phyloP scores from a whole-genome alignment of 192 early-diverging fungal species.

The Backusella mclennaniae region DNA sequence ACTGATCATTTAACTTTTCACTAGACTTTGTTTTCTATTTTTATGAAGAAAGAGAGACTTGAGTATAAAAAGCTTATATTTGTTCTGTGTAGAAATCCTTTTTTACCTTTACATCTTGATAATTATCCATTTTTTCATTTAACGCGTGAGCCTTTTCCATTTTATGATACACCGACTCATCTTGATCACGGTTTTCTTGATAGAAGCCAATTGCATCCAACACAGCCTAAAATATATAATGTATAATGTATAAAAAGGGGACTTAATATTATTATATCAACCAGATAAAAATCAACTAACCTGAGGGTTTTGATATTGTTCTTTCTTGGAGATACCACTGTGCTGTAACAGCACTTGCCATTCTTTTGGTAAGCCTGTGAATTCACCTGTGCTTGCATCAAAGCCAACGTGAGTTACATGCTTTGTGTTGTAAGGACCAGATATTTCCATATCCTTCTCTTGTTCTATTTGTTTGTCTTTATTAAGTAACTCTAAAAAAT shows the following conservation, averaged over 20 bases:
- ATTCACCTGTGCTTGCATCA: constrained; percentile 95
- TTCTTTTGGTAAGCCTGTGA: constrained; percentile 90
- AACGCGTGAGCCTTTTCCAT: constrained; percentile 35
- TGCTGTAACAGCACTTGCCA: constrained; percentile 92
- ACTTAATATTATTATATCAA: not conserved
- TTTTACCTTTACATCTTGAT: not conserved
- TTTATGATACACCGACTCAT: constrained; percentile 37
- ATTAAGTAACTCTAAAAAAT: constrained; percentile 22
- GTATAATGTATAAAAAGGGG: not conserved
- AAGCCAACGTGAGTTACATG: constrained; percentile 98
- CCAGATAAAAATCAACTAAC: constrained; percentile 25
- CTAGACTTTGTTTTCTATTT: not conserved
- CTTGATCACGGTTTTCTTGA: constrained; percentile 54
- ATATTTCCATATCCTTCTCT: constrained; percentile 85
- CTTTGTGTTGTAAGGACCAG: constrained; percentile 92
- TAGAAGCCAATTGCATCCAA: constrained; percentile 85
- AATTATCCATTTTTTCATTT: constrained; percentile 1
- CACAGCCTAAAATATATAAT: constrained; percentile 51
- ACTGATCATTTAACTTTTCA: not conserved
- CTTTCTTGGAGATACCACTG: constrained; percentile 91
- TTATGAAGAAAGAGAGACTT: not conserved
- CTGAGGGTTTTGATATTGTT: constrained; percentile 92
- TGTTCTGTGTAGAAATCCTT: not conserved
- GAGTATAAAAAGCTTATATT: no score
- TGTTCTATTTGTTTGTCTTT: constrained; percentile 20